These are phyloP conservation scores for Solanum dulcamara DNA, from an alignment of 257 asterid species.

Conservation along the genomic window DNA sequence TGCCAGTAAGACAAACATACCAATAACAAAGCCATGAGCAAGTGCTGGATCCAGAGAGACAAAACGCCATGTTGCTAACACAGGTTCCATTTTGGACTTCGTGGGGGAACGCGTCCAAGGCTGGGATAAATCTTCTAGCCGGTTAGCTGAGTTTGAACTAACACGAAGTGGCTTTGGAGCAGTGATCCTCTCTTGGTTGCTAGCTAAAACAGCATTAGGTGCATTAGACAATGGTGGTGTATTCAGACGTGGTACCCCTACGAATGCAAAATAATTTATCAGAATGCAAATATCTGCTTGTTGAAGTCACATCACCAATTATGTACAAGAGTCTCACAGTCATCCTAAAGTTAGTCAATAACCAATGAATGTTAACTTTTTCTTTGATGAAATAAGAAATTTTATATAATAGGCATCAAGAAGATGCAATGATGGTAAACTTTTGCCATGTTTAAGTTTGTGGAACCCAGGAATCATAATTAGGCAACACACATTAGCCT, in stretches of 20 bases:
- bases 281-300: background rate
- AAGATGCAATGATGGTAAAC: background rate
- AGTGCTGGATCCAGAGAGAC: conserved; percentile 36
- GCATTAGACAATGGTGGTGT: conserved; percentile 73
- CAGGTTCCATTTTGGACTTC: conserved; percentile 82
- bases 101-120: conserved; percentile 99
- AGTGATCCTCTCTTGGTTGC: conserved; percentile 41
- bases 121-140: conserved; percentile 80
- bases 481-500: background rate
- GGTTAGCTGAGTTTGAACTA: conserved; percentile 60
- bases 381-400: background rate
- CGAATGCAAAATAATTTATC: conserved; percentile 3
- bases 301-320: background rate
- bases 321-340: background rate
- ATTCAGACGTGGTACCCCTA: conserved; percentile 97
- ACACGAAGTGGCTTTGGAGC: conserved; percentile 95
- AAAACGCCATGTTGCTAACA: conserved; percentile 80
- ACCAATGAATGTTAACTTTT: background rate
- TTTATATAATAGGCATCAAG: background rate
- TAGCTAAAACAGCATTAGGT: conserved; percentile 14
- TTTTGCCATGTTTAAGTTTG: background rate
- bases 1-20: conserved; percentile 24
- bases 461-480: background rate
- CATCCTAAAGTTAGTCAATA: background rate
- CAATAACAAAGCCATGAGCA: conserved; percentile 38